A percentile compares a stretch with the other conserved stretches of the same genome.
These are phyloP conservation scores for Aspergillus nomiae DNA, from an alignment of 2,329 filamentous ascomycete species.

Conservation along the genomic window DNA sequence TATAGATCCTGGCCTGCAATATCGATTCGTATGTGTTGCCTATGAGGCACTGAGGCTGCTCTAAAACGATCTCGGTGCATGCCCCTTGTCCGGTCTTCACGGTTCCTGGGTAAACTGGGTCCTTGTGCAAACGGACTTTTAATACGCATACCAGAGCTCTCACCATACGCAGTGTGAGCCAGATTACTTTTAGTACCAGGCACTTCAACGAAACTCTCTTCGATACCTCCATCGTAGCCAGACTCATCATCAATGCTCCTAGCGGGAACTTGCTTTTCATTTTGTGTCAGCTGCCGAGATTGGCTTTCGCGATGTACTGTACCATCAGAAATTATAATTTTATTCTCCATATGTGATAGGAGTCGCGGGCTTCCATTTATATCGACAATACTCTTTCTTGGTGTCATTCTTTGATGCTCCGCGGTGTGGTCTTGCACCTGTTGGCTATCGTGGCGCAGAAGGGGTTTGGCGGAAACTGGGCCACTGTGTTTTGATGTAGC, in stretches of 20 bases:
- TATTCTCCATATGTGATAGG: background rate
- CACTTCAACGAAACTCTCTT: background rate
- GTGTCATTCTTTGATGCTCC: background rate
- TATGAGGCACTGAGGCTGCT: background rate
- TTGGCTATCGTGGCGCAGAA: background rate
- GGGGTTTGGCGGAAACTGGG: too few species aligned
- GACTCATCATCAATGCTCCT: slow-evolving; percentile 1
- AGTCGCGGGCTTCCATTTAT: slow-evolving; percentile 40
- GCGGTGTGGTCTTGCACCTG: background rate
- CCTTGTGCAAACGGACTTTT: background rate
- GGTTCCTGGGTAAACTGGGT: too few species aligned
- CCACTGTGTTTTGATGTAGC: background rate
- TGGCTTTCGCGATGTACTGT: background rate
- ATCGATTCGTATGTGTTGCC: background rate
- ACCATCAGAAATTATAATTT: background rate
- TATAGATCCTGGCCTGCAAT: background rate
- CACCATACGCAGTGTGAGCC: background rate
- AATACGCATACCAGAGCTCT: too few species aligned
- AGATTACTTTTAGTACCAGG: too few species aligned
- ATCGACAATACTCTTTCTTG: slow-evolving; percentile 33
- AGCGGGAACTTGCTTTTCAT: background rate
- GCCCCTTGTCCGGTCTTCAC: background rate
- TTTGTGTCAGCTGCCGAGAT: background rate
- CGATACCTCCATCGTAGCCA: slow-evolving; percentile 11
- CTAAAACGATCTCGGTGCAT: background rate